Conservation (phyloP, 2,329 filamentous ascomycete species). For the Pseudogymnoascus sp. region DNA sequence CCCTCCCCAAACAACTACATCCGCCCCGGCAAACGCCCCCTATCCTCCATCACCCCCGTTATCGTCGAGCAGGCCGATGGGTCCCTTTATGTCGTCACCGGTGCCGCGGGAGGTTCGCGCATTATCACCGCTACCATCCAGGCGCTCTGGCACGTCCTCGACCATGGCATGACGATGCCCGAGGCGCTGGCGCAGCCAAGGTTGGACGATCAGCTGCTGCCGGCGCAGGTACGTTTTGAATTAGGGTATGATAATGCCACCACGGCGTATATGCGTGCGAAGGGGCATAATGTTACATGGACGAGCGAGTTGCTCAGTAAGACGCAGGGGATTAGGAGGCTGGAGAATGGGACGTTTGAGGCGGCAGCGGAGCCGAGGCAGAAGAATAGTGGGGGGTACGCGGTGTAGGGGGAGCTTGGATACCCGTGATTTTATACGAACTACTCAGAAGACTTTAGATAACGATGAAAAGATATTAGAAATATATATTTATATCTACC, state of each 20-base stretch:
- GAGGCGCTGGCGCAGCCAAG: constrained; percentile 60
- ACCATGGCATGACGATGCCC: constrained; percentile 50
- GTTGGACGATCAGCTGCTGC: constrained; percentile 76
- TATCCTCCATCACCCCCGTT: constrained; percentile 75
- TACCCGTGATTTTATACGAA: neutral
- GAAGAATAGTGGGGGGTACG: constrained; percentile 57
- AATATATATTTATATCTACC: neutral
- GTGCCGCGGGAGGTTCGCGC: constrained; percentile 71
- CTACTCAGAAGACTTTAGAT: neutral
- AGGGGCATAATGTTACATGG: constrained; percentile 68
- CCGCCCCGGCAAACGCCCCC: constrained; percentile 68
- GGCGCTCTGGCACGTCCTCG: constrained; percentile 64
- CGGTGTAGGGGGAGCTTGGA: neutral
- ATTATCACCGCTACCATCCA: constrained; percentile 78
- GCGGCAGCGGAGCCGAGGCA: constrained; percentile 72
- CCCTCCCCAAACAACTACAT: constrained; percentile 78
- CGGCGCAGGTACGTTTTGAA: constrained; percentile 63
- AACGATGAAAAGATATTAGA: neutral
- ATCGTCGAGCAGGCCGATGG: constrained; percentile 64
- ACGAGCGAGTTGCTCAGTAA: constrained; percentile 56
- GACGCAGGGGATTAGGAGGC: constrained; percentile 61
- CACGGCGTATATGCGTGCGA: constrained; percentile 52
- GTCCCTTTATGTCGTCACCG: constrained; percentile 60
- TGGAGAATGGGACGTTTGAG: constrained; percentile 64
- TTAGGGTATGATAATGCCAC: constrained; percentile 58